phyloP scores from a whole-genome alignment of 2,329 filamentous ascomycete species.

The Neopestalotiopsis sp. region DNA sequence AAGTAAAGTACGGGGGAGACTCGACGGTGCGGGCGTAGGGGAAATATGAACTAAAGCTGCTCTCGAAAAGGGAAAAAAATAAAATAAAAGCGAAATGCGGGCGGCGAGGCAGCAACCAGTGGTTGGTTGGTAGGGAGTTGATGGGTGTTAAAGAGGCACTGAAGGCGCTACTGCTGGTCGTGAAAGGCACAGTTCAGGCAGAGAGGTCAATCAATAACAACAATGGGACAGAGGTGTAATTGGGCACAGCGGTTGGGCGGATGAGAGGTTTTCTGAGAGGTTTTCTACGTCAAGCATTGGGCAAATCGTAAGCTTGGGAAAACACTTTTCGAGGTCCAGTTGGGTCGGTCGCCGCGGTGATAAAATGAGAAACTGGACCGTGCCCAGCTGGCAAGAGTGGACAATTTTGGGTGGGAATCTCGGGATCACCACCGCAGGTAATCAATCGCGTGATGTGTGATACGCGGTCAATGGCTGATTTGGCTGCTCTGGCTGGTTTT shows the following conservation, averaged over 20 bases:
- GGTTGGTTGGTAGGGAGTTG: background rate
- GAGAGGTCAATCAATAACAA: background rate
- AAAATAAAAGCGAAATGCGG: background rate
- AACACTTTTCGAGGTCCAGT: constrained; percentile 14
- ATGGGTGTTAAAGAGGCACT: background rate
- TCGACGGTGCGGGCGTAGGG: background rate
- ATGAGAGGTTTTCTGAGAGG: constrained; percentile 15
- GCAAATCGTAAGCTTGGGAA: background rate
- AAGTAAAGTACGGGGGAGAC: background rate
- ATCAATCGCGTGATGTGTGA: constrained; percentile 5
- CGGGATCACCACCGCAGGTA: constrained; percentile 4
- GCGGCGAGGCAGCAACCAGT: background rate
- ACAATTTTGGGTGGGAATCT: constrained; percentile 7
- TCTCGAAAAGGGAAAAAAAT: background rate
- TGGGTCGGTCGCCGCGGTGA: constrained; percentile 16
- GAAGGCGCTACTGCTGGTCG: background rate
- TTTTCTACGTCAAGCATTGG: constrained; percentile 10
- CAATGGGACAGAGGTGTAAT: background rate
- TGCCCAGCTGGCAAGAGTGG: constrained; percentile 5
- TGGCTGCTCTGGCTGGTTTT: background rate
- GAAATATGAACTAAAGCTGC: constrained; percentile 1
- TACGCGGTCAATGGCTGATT: background rate
- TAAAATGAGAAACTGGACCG: constrained; percentile 16
- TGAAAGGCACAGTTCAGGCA: background rate
- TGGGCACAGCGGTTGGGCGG: background rate